A percentile compares a stretch with the other conserved stretches of the same genome.
phyloP scores from a whole-genome alignment of 108 stramenopile genomes.

The Schizochytrium sp. region DNA sequence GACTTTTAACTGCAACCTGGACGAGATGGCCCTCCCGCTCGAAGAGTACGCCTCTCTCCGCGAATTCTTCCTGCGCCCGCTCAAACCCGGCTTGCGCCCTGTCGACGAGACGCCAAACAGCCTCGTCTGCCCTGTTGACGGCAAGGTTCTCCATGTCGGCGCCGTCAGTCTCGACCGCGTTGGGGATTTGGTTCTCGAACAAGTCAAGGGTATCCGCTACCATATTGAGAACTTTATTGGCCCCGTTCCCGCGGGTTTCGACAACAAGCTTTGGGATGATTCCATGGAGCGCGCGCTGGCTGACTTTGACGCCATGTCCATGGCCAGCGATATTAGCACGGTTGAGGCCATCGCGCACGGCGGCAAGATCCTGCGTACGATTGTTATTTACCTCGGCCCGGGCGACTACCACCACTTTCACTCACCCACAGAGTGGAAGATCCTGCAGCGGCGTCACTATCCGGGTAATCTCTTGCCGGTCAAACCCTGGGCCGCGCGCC shows the following conservation, averaged over 20 bases:
- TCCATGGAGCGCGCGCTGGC: background rate
- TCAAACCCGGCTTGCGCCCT: background rate
- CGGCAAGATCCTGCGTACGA: background rate
- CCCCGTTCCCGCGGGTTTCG: background rate
- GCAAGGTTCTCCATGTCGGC: background rate
- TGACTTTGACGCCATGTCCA: background rate
- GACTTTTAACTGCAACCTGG: constrained; percentile 3
- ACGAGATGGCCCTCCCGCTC: background rate
- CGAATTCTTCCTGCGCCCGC: constrained; percentile 1
- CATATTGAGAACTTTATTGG: background rate
- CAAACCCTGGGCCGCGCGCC: background rate
- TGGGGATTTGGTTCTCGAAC: background rate
- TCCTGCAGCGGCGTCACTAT: background rate
- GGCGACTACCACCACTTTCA: constrained; percentile 18
- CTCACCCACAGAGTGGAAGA: background rate
- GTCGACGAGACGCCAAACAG: background rate
- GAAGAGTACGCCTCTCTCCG: background rate
- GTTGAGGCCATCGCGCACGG: background rate
- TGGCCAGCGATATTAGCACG: background rate
- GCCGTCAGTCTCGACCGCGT: background rate
- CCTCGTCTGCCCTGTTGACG: background rate
- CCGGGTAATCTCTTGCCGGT: background rate
- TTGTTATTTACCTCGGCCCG: background rate
- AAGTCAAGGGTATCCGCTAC: background rate
- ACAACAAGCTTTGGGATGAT: background rate